Evolutionary conservation across 441 rosid genomes (phyloP).

Genomic region (Omphalea diandra): DNA sequence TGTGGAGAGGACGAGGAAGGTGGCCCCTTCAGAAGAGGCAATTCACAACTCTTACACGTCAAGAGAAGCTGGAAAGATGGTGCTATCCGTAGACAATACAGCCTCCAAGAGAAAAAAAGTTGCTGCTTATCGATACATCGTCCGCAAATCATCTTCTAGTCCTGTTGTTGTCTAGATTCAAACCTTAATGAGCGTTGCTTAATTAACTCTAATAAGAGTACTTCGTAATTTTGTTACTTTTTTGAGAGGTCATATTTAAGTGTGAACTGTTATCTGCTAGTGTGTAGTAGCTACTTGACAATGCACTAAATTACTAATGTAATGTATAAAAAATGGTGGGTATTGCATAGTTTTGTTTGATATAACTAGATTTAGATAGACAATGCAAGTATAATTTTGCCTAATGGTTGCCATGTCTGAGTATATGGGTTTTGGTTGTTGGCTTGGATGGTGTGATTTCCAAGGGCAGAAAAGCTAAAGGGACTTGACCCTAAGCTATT

Average conservation of each 20-base stretch:
- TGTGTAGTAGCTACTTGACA: too few relatives aligned
- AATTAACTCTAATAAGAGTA: not conserved
- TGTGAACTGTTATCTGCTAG: too few relatives aligned
- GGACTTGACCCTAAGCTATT: too few relatives aligned
- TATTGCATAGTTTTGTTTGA: not conserved
- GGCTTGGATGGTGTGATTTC: too few relatives aligned
- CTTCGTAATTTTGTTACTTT: conserved; percentile 7
- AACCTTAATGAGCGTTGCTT: not conserved
- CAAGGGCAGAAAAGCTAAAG: too few relatives aligned
- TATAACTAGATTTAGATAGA: too few relatives aligned
- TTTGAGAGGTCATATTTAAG: conserved; percentile 14
- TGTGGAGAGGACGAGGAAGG: conserved; percentile 68
- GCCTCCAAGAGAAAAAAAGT: conserved; percentile 76
- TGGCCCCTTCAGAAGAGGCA: conserved; percentile 61
- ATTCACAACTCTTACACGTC: conserved; percentile 71
- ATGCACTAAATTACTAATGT: conserved; percentile 10
- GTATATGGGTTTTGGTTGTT: too few relatives aligned
- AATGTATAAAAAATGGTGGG: conserved; percentile 8
- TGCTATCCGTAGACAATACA: conserved; percentile 84
- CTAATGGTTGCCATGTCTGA: too few relatives aligned
- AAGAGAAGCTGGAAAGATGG: conserved; percentile 78
- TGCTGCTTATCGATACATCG: conserved; percentile 87
- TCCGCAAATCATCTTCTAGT: conserved; percentile 63
- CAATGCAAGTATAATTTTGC: too few relatives aligned
- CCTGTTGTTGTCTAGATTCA: conserved; percentile 8